Evolutionary conservation across 1,284 basidiomycete genomes (phyloP), one percentile per base, ranked within the genome.

Genomic region (Mrakiaceae sp.): DNA sequence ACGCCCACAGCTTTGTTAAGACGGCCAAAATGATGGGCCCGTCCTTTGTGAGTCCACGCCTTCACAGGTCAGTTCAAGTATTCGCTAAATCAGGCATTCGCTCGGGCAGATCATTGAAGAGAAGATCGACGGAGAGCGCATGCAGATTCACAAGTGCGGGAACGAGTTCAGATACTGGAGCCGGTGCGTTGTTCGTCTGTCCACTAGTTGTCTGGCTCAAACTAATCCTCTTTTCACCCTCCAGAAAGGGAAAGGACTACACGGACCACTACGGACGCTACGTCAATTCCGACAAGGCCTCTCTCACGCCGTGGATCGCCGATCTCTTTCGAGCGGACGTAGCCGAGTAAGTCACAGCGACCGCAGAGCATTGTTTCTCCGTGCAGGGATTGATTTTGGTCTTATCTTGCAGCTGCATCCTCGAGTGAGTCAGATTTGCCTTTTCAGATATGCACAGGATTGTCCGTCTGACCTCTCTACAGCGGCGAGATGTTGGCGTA

Each of bases 401-500:
- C 9, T 5, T 5, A 1, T 40, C n/a, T 9, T n/a, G 3, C 67
- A 95, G 93, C 60, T 85, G 93, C 70, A 90, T 97, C 55, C 77
- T 97, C 14, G 93, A 97, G 58, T 65, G 44, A 27, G 49, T 39
- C 9, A 14, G 2, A 9, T 11, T 7, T 44, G 2, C 47, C 39
- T 1, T 40, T 7, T 12, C 39, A 5, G 46, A 60, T 49, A 9
- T 60, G 16, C 10, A 39, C 6, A 2, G 48, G 7, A 49, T 14
- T 46, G 10, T 52, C 4, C 8, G 8, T 27, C 9, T 14, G 9
- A 4, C 4, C 39, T 52, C 39, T 42, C 12, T 16, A 2, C 14
- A 60, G 59, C 70, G 93, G 94, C 0, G 94, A 98, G 74, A 96
- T 98, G 93, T 78, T 98, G 53, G 94, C 94, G 3, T 96, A 89